Base-by-base conservation (phyloP, 2,329 filamentous ascomycete genomes). In the Thielaviopsis euricoi region DNA sequence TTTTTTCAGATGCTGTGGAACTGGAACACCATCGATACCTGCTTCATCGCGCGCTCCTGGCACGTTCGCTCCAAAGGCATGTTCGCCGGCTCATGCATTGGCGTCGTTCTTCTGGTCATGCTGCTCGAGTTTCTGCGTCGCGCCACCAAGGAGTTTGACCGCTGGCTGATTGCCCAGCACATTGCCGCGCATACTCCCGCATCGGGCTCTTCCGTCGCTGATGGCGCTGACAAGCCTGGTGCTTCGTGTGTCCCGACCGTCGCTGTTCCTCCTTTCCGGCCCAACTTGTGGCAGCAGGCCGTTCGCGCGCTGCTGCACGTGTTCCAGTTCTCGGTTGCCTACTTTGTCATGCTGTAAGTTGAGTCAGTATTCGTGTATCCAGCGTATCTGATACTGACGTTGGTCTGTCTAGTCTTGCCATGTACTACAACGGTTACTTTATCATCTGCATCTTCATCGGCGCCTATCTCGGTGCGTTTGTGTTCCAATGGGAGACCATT, bases 361-460 rank as follows among this genome's bases (percentile, higher is more conserved):
- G 40, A 15, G n/a, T 21, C 1, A 7, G 12, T 12, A 1, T 52
- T 15, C 43, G 7, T 46, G 23, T 43, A 7, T 43, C 2, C 3
- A 33, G 12, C 3, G 6, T 43, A 26, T 12, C 13, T 33, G 3
- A 21, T 56, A 48, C 21, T 53, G 6, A 37, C 37, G 2, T n/a
- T n/a, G n/a, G n/a, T 25, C 60, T 63, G 43, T 29, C 2, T 58
- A 71, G 66, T 62, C 70, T 71, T n/a, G 76, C 76, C 62, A 80
- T 80, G 76, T 80, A 81, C 67, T 82, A 77, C 70, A 81, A 81
- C 63, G 80, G 83, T 10, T 93, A 88, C 69, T 77, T 93, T 62
- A 87, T 93, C 67, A 83, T 91, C 60, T 87, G 82, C 63, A 88
- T 93, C 67, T 80, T 91, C 62, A 78, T 91, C 58, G 88, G 88